Evolutionary conservation across 2,329 filamentous ascomycete species (phyloP).

Genomic region (Aspergillus hiratsukae): DNA sequence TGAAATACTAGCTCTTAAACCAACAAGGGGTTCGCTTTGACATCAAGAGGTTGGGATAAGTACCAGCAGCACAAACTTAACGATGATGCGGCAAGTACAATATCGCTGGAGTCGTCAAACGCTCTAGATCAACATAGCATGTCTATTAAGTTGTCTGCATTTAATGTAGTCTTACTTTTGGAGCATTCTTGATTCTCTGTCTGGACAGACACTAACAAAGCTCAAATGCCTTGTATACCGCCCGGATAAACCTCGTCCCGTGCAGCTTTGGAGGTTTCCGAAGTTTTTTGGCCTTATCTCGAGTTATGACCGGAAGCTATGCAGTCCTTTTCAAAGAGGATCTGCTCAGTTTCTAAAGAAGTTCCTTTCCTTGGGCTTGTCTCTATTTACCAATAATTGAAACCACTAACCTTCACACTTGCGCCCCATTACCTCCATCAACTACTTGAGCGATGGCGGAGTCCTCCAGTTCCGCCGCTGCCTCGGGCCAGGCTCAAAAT

Average conservation of each 20-base stretch:
- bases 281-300: slow-evolving; percentile 3
- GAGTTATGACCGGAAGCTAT: not conserved
- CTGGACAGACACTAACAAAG: too few relatives aligned
- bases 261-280: slow-evolving; percentile 5
- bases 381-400: not conserved
- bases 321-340: not conserved
- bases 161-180: not conserved
- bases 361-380: not conserved
- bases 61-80: not conserved
- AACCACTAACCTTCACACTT: not conserved
- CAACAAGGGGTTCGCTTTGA: not conserved
- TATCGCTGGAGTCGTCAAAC: not conserved
- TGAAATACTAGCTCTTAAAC: not conserved
- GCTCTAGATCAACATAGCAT: not conserved
- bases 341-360: not conserved
- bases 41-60: not conserved
- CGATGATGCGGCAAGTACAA: too few relatives aligned
- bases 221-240: not conserved
- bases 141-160: not conserved
- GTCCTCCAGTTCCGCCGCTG: slow-evolving; percentile 30
- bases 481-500: slow-evolving; percentile 33
- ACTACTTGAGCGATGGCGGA: slow-evolving; percentile 32
- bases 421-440: not conserved
- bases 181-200: not conserved
- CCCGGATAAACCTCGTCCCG: slow-evolving; percentile 8